Evolutionary conservation across 2,329 filamentous ascomycete genomes (phyloP), one percentile per base, ranked within the genome.

Genomic region (Trichoderma cornu-damae): DNA sequence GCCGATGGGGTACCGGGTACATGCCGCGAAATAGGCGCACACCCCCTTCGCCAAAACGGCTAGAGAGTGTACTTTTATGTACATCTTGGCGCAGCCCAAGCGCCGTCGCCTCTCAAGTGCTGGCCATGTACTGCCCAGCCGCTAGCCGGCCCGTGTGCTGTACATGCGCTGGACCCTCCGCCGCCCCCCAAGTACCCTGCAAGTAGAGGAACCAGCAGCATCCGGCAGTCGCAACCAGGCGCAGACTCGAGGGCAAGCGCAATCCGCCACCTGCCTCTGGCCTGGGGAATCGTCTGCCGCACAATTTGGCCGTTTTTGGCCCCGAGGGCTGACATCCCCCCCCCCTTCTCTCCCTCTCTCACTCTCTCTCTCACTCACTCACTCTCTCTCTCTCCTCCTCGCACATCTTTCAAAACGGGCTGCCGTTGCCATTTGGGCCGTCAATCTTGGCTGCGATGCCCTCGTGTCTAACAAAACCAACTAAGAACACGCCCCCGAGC

Each of bases 71-170:
- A 55, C 52, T 9, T 46, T 9, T 2, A 30, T 24, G 32, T 47
- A 55, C 52, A n/a, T 47, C 8, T 16, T 38, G 4, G 16, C 32
- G 24, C 52, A 22, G 42, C 12, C 6, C 24, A 26, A n/a, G 6
- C n/a, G 24, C 32, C 22, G 40, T 20, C 9, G 32, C 20, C 37
- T 44, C 32, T 18, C 5, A 22, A 32, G 52, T 55, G 42, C 32
- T 18, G 12, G 7, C 18, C 16, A 9, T 7, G 51, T 54, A 55
- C 52, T 14, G 12, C 6, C 52, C 32, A 47, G 7, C 32, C 40
- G 52, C 42, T 55, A 46, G 52, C 52, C 16, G 11, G 52, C 32
- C 52, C 52, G 5, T 37, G 52, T 55, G 37, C 52, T 55, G 42
- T 47, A 52, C 49, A 32, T 16, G 42, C 42, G 22, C 52, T 24